Evolutionary conservation across 805 yeast species (phyloP).

Genomic region (Wickerhamomyces bisporus): DNA sequence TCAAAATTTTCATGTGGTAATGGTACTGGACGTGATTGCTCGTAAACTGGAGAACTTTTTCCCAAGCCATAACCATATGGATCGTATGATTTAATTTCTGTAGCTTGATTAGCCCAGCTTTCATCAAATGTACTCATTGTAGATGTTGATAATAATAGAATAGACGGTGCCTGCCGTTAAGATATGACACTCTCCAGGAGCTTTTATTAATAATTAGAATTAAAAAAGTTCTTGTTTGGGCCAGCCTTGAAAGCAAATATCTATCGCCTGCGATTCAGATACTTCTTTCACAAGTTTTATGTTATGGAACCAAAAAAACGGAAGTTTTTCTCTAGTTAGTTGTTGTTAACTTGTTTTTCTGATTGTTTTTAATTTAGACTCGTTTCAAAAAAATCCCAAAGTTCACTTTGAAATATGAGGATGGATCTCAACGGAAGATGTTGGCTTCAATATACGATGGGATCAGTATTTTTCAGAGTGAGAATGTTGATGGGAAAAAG

Average conservation of each 20-base stretch:
- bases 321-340: background rate
- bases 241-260: conserved; percentile 5
- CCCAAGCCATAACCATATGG: background rate
- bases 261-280: conserved; percentile 4
- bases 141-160: background rate
- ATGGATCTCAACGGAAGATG: too few relatives aligned
- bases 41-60: too few relatives aligned
- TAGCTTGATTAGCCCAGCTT: background rate
- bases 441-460: too few relatives aligned
- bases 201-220: background rate
- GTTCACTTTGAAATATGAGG: too few relatives aligned
- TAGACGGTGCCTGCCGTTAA: background rate
- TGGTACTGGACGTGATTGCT: background rate
- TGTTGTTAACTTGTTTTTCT: too few relatives aligned
- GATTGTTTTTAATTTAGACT: too few relatives aligned
- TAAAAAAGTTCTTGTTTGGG: conserved; percentile 2
- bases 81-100: background rate
- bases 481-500: too few relatives aligned
- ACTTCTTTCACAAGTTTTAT: conserved; percentile 4
- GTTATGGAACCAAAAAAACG: too few relatives aligned
- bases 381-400: background rate
- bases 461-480: too few relatives aligned
- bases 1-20: conserved; percentile 5
- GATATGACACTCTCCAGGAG: background rate
- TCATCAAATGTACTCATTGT: background rate